These are phyloP conservation scores for Luzula sylvatica DNA, from an alignment of 176 grass and related monocot species.

Conservation along the genomic window DNA sequence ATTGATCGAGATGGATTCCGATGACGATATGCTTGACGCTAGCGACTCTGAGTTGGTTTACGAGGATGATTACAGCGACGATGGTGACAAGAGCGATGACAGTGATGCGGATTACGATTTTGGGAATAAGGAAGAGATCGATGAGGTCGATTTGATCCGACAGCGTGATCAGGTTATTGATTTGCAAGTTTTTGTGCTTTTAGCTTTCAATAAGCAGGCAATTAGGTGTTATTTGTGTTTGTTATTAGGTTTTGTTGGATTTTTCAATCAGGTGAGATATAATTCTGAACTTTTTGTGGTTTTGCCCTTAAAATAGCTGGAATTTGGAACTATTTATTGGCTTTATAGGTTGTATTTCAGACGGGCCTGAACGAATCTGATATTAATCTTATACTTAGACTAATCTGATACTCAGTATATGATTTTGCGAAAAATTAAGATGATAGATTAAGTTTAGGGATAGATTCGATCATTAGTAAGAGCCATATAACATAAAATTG, in stretches of 20 bases:
- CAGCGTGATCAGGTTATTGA: slow-evolving; percentile 57
- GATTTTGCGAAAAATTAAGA: no score
- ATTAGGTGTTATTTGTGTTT: neutral
- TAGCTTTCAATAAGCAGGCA: neutral
- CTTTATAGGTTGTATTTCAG: no score
- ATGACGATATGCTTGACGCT: slow-evolving; percentile 45
- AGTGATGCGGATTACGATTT: slow-evolving; percentile 23
- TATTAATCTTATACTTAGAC: neutral
- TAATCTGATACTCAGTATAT: no score
- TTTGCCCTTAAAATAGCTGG: no score
- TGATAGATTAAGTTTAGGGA: no score
- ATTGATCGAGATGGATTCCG: slow-evolving; percentile 50
- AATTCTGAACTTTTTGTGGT: no score
- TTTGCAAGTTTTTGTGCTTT: neutral
- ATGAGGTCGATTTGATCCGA: slow-evolving; percentile 31
- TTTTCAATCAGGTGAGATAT: no score
- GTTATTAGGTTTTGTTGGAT: no score
- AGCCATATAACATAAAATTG: no score
- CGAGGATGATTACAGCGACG: slow-evolving; percentile 48
- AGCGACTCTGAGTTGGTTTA: slow-evolving; percentile 60
- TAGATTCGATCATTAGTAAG: no score
- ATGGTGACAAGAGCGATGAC: slow-evolving; percentile 13
- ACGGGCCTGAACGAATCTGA: neutral
- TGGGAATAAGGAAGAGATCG: slow-evolving; percentile 35
- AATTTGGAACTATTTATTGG: no score